These are phyloP conservation scores for Aureobasidium musti DNA, from an alignment of 2,329 filamentous ascomycete genomes.

Conservation along the genomic window DNA sequence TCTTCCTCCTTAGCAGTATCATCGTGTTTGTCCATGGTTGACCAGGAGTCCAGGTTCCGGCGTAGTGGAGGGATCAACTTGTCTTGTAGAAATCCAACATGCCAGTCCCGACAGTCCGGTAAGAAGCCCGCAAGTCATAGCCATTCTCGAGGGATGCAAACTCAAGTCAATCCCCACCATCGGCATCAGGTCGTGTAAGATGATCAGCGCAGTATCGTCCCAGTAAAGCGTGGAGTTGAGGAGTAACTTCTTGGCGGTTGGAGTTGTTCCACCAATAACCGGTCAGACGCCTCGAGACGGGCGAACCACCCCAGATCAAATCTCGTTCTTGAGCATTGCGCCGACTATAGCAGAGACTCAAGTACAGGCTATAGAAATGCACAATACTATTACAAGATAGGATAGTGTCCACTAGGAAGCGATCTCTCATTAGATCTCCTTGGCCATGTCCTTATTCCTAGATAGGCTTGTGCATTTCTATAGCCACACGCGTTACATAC, in stretches of 20 bases:
- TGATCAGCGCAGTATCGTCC: background rate
- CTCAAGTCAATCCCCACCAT: background rate
- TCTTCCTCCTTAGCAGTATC: constrained; percentile 3
- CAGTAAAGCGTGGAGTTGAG: background rate
- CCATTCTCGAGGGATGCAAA: background rate
- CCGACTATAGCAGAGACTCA: no score
- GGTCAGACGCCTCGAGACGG: background rate
- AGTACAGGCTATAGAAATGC: no score
- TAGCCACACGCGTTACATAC: no score
- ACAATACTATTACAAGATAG: no score
- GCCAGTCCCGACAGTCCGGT: background rate
- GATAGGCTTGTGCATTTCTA: no score
- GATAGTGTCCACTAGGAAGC: no score
- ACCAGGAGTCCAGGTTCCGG: no score
- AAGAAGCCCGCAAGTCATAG: background rate
- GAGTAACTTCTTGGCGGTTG: background rate
- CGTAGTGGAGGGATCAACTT: background rate
- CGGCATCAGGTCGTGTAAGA: background rate
- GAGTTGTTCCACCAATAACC: background rate
- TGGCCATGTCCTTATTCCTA: no score
- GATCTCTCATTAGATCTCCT: no score
- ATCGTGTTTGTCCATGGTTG: constrained; percentile 13
- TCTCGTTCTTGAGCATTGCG: background rate
- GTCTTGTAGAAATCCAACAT: background rate
- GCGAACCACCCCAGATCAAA: background rate